phyloP scores from a whole-genome alignment of 2,329 filamentous ascomycete genomes.

The Chlorencoelia australis region DNA sequence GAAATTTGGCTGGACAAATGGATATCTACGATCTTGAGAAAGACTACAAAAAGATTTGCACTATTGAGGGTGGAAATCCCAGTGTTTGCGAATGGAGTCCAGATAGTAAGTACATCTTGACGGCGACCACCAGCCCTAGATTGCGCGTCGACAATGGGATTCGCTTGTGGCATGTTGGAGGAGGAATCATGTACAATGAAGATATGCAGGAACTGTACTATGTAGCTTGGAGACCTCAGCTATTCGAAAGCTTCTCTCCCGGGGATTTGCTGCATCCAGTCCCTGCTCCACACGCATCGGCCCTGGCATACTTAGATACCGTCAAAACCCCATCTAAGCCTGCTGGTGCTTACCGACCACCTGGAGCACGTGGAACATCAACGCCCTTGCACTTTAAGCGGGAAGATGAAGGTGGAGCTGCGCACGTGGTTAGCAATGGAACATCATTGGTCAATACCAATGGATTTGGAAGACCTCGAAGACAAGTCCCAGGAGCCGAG shows the following conservation, averaged over 20 bases:
- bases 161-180: slow-evolving; percentile 87
- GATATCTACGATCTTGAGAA: slow-evolving; percentile 95
- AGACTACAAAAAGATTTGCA: slow-evolving; percentile 84
- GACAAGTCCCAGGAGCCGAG: slow-evolving; percentile 82
- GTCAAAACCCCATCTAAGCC: slow-evolving; percentile 94
- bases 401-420: slow-evolving; percentile 90
- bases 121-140: slow-evolving; percentile 92
- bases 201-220: slow-evolving; percentile 93
- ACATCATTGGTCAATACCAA: slow-evolving; percentile 55
- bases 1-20: slow-evolving; percentile 94
- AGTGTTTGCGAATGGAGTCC: slow-evolving; percentile 97
- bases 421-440: slow-evolving; percentile 72
- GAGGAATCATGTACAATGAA: slow-evolving; percentile 85
- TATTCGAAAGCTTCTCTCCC: slow-evolving; percentile 45
- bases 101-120: slow-evolving; percentile 90
- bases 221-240: slow-evolving; percentile 75
- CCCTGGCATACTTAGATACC: slow-evolving; percentile 68
- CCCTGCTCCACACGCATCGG: slow-evolving; percentile 73
- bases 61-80: slow-evolving; percentile 90
- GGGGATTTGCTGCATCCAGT: slow-evolving; percentile 64
- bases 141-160: slow-evolving; percentile 95
- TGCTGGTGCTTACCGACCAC: slow-evolving; percentile 91
- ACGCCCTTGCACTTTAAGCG: slow-evolving; percentile 95
- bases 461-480: slow-evolving; percentile 66
- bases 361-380: slow-evolving; percentile 77